Evolutionary conservation across 192 early-diverging fungal species (phyloP), one percentile per base, ranked within the genome.

Genomic region (Gamsiella multidivaricata): DNA sequence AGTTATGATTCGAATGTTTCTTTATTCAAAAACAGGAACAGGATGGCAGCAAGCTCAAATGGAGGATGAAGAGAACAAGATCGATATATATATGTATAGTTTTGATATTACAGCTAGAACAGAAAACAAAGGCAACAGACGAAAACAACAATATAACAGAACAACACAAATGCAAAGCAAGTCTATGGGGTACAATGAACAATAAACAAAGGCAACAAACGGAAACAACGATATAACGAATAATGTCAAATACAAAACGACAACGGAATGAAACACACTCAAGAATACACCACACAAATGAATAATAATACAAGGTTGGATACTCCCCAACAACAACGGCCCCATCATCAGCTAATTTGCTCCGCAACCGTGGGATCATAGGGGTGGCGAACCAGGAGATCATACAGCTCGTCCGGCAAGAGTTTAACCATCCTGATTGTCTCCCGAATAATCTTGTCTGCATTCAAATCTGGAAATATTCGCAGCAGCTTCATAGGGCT

Each of bases 401-500:
- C 89, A 63, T 95, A 95, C 45, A 94, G 70, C 53, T 88, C 85
- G 51, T 91, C 86, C 4, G 92, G 91, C 42, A 93, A 80, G 53
- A 76, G 63, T 56, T 85, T 83, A 49, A 90, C 70, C 22, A 92
- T 71, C 32, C 63, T 70, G 54, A 92, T 67, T 3, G 90, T 83
- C 23, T 81, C 70, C 7, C 65, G 62, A 52, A 94, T 90, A 53
- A 92, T 81, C 25, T 81, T 46, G 54, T 84, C 73, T 2, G 92
- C 88, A n/a, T 91, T 65, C 29, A 95, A 57, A 9, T 85, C 81
- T 18, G 93, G 93, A 45, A 92, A 83, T 11, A 84, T 86, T 25
- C 92, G 61, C 9, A 94, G 71, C 14, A 93, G 63, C 64, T 90
- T 89, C 86, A 92, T 92, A 3, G 92, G 91, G 66, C 87, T 91